Base-by-base conservation (phyloP, 1,284 basidiomycete species). In the Boletellus dicymbophilus region DNA sequence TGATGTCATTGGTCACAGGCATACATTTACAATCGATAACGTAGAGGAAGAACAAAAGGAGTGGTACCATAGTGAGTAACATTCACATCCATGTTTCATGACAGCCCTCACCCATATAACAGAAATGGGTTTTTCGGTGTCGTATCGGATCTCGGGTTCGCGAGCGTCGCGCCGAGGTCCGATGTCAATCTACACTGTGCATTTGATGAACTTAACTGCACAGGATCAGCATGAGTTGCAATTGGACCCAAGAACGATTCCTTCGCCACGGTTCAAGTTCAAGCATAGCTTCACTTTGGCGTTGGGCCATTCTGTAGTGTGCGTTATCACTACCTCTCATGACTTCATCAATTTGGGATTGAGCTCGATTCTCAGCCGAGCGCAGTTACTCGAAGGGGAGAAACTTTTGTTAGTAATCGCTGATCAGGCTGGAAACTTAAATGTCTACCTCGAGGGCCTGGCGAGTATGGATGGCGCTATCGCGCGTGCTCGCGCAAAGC, bases 151-250 rank as follows among this genome's bases (percentile, higher is more conserved):
- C 6, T 49, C 31, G 6, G 63, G 64, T 8, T 27, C 9, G 9
- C 42, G 45, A 22, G 48, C 57, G 9, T 55, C 44, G 0, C 59
- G 49, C 23, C 39, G 61, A 43, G 63, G 65, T 2, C 62, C 71
- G n/a, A 41, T 48, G 25, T 33, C 62, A 0, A 42, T 65, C 25
- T 74, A 75, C 48, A 69, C 62, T 1, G 56, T 80, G 15, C 63
- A 72, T 48, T 52, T 58, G 2, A 55, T 82, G 39, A 60, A 71
- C 18, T 53, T 83, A 18, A 71, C 71, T 0, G 57, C 68, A 4
- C 70, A 74, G 21, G 73, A 81, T 49, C 66, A 65, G 13, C 75
- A 81, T 3, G 59, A 61, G 0, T 55, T 79, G 45, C 74, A 74
- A 50, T 57, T 76, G 2, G 58, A 79, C 56, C n/a, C 62, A 0